phyloP scores from a whole-genome alignment of 352 stramenopile genomes.

The Phytophthora aleatoria region DNA sequence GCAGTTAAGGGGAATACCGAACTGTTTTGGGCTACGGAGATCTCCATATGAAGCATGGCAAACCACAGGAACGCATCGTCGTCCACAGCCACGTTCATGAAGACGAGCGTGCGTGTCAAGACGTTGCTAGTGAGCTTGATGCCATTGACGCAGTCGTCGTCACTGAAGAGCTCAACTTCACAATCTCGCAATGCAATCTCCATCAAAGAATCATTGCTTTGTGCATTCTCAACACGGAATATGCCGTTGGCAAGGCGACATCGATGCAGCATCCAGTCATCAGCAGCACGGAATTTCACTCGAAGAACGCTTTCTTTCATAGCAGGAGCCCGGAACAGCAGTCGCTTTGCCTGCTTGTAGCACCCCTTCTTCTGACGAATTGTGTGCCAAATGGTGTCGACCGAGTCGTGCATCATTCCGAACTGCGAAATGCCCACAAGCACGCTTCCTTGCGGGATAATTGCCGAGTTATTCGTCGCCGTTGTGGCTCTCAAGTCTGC shows the following conservation, averaged over 20 bases:
- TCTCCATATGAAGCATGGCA: conserved; percentile 56
- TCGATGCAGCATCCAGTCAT: conserved; percentile 42
- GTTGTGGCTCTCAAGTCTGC: conserved; percentile 4
- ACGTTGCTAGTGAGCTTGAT: conserved; percentile 43
- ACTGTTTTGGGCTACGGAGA: conserved; percentile 51
- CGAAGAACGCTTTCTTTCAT: conserved; percentile 42
- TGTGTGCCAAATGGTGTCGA: conserved; percentile 73
- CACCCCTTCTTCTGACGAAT: conserved; percentile 60
- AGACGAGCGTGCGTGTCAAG: conserved; percentile 31
- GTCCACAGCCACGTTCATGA: conserved; percentile 51
- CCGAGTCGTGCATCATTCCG: conserved; percentile 69
- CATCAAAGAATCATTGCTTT: conserved; percentile 18
- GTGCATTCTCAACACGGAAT: conserved; percentile 29
- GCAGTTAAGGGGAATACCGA: conserved; percentile 38
- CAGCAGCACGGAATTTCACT: conserved; percentile 43
- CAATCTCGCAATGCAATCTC: conserved; percentile 56
- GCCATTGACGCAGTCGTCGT: conserved; percentile 49
- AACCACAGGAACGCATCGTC: conserved; percentile 64
- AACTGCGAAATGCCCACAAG: conserved; percentile 60
- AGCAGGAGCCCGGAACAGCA: conserved; percentile 57
- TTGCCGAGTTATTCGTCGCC: conserved; percentile 10
- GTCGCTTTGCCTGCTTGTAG: conserved; percentile 46
- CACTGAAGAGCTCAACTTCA: conserved; percentile 49
- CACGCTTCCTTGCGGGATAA: conserved; percentile 60
- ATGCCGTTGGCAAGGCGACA: conserved; percentile 45